Base-by-base conservation (phyloP, 352 stramenopile species). In the Pythium phragmitis region DNA sequence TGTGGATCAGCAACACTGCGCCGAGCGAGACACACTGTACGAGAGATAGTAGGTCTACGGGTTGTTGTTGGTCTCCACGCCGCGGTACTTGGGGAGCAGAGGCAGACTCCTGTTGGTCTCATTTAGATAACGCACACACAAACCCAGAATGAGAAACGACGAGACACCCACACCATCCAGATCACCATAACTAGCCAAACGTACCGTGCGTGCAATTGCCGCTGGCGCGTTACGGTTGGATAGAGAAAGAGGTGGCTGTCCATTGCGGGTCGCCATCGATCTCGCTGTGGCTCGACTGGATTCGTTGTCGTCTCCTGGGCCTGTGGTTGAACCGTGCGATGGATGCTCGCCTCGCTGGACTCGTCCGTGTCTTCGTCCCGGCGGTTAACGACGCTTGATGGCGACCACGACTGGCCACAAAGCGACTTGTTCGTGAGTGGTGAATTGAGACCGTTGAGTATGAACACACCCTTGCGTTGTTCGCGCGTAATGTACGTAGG, bases 211-310 rank as follows among this genome's bases (percentile, higher is more conserved):
- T 77, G 70, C 14, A 74, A 63, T 47, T 77, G 66, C 14, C 70
- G 62, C 23, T 77, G 70, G 14, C 67, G 67, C 1, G 70, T 77
- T 66, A 77, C 69, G 0, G 70, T 77, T 16, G 70, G 70, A 23
- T 72, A 63, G 23, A 77, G 45, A 33, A 77, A 77, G 55, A 74
- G 67, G 8, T 70, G 63, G 17, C 45, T n/a, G 17, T 64, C 65
- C 16, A 17, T 26, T 17, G 19, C 47, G 17, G 36, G 46, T n/a
- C 13, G 21, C 6, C 21, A 19, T 13, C n/a, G n/a, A 30, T n/a
- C 4, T 17, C 11, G n/a, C 9, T 46, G 39, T 13, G 7, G 34
- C 7, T 39, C 14, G 2, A 23, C 11, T n/a, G 41, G 9, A 16
- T 47, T n/a, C 6, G 41, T 23, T n/a, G 11, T 9, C 7, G 34